Base-by-base conservation (phyloP, 2,329 filamentous ascomycete species). In the Dactylella cylindrospora region DNA sequence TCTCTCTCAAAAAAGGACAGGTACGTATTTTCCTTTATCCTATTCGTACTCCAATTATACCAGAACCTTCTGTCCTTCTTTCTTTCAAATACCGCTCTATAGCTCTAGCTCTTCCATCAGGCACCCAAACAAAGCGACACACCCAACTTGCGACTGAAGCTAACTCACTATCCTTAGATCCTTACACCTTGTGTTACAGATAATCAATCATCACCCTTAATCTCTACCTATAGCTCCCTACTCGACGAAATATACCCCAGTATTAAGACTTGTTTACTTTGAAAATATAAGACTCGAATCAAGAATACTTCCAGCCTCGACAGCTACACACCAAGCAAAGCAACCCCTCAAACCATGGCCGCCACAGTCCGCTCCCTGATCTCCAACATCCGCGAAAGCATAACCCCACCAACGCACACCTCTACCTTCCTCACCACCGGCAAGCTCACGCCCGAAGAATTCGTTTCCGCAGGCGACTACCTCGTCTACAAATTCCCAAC, bases 401-500 rank as follows among this genome's bases (percentile, higher is more conserved):
- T 94, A 74, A 89, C 91, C 9, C 90, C 90, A 32, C 85, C 95
- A 70, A 84, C 83, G 60, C 85, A 95, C 73, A 94, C 84, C 46
- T 97, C 91, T 2, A 97, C 88, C 66, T 98, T 98, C 76, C 88
- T 91, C 69, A 81, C 83, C 70, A 95, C 90, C 3, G 93, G 93
- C 67, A 88, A 97, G 76, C 93, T 98, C 75, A 97, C 91, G 0
- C 91, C 91, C 13, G 91, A 96, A 71, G 93, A 98, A 79, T 98
- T 98, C 74, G 80, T 96, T 44, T 85, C 87, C 3, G 93, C 93
- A 2, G 93, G 93, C 69, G 93, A 98, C 77, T 98, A 97, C 73
- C 84, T 98, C 29, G 90, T 95, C 71, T 95, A 94, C 83, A 97
- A 96, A 78, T 98, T 98, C 76, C 93, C 91, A 6, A 95, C 91